Base-by-base conservation (phyloP, 1,284 basidiomycete species). In the Ustilago vetiveriae region DNA sequence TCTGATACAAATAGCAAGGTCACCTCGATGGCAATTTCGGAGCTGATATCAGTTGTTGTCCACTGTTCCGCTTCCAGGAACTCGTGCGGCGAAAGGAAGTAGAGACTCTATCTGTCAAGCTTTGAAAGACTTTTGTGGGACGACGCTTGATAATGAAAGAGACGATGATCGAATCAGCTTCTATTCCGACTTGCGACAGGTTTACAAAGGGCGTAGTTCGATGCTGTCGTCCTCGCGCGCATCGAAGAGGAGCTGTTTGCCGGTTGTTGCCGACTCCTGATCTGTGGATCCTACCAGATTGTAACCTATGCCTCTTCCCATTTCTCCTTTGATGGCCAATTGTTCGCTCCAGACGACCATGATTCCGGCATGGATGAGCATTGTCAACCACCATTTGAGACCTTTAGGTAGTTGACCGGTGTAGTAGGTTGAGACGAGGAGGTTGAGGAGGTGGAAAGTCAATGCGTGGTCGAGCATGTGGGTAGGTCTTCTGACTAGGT, bases 381-480 rank as follows among this genome's bases (percentile, higher is more conserved):
- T 86, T 41, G 94, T 86, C 7, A 58, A 7, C 72, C 74, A 80
- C 69, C 72, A 80, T 36, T 50, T 71, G 2, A 74, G 21, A 4
- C 47, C 88, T 77, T 90, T 90, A 2, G 96, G 95, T 78, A 98
- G 85, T 6, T 89, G 86, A 41, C 89, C 88, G 2, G 93, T 88
- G 83, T 94, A 96, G 83, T 94, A 95, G 16, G 91, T 92, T 40
- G 94, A 94, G 51, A 97, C 84, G 49, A 97, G 88, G 45, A 96
- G 84, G 83, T 98, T 94, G 78, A 90, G 89, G 85, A 96, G 90
- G 50, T 91, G 84, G 48, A 98, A 88, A 0, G 96, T 98, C 54
- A 95, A 82, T 8, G 90, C 86, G 83, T 97, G 97, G 84, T 98
- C 95, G 72, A 98, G 89, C 77, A 98, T 90, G 76, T 96, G 87